Percentiles rank a stretch among this genome's conserved stretches.
phyloP scores from a whole-genome alignment of 2,329 filamentous ascomycete genomes.

The Clarireedia monteithiana region DNA sequence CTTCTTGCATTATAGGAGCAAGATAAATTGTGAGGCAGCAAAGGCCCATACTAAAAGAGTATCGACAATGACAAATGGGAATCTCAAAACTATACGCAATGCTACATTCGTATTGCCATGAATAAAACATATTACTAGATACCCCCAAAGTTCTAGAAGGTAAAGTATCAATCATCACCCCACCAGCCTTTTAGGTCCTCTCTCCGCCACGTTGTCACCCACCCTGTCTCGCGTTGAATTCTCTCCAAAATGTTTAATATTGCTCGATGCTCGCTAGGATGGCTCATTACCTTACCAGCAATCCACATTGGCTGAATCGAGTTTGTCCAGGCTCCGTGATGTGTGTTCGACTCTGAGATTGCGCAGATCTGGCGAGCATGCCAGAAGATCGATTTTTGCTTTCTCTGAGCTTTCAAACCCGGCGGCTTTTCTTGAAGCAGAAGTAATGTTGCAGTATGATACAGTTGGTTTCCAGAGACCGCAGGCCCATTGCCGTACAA shows the following conservation, averaged over 20 bases:
- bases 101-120: no score
- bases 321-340: constrained; percentile 39
- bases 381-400: constrained; percentile 37
- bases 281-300: constrained; percentile 39
- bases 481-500: constrained; percentile 14
- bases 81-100: no score
- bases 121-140: no score
- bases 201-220: constrained; percentile 44
- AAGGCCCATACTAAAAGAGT: no score
- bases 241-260: constrained; percentile 40
- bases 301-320: constrained; percentile 40
- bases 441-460: constrained; percentile 27
- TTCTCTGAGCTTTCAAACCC: constrained; percentile 17
- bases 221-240: constrained; percentile 46
- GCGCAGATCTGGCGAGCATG: constrained; percentile 39
- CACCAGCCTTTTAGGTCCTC: constrained; percentile 45
- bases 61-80: no score
- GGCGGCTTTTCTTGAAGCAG: constrained; percentile 29
- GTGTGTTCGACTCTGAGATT: constrained; percentile 36
- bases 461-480: constrained; percentile 31
- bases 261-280: constrained; percentile 34
- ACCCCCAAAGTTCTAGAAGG: no score
- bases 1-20: no score
- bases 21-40: no score
- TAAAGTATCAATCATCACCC: constrained; percentile 31